Conservation (phyloP, 768 basidiomycete species). For the Tulasnella sp. region DNA sequence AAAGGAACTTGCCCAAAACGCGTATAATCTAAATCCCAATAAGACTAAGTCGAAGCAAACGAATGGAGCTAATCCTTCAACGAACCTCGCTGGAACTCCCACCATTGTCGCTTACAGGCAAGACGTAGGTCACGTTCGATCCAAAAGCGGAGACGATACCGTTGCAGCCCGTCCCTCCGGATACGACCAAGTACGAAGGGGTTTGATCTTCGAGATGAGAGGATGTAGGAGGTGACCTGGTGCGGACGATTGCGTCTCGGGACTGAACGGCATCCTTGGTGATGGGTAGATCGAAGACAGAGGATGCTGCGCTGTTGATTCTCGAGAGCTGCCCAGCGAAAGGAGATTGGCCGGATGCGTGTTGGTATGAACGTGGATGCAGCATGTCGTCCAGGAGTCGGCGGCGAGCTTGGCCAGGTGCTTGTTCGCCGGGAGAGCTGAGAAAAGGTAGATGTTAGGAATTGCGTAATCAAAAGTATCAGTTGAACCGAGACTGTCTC, state of each 20-base stretch:
- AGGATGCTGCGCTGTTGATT: constrained; percentile 13
- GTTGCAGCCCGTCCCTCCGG: constrained; percentile 93
- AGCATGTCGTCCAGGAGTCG: constrained; percentile 2
- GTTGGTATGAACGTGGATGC: not conserved
- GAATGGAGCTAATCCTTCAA: not conserved
- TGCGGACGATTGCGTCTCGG: not conserved
- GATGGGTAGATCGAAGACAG: constrained; percentile 14
- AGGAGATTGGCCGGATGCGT: not conserved
- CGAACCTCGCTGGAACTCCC: constrained; percentile 72
- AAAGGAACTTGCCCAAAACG: constrained; percentile 39
- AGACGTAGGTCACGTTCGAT: constrained; percentile 57
- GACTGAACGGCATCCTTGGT: not conserved
- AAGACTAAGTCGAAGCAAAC: not conserved
- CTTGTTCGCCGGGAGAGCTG: not conserved
- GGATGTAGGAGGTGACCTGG: not conserved
- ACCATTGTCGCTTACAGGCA: constrained; percentile 93
- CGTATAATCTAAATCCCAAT: constrained; percentile 49
- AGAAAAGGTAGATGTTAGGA: not conserved
- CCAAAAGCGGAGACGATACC: constrained; percentile 79
- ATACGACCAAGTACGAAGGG: constrained; percentile 46
- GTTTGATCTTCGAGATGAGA: not conserved
- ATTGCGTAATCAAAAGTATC: not conserved
- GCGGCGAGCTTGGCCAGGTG: not conserved
- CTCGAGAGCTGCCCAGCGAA: not conserved
- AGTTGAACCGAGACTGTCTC: not conserved